These are phyloP conservation scores for Phytophthora crassamura DNA, from an alignment of 352 stramenopile species.

Conservation along the genomic window DNA sequence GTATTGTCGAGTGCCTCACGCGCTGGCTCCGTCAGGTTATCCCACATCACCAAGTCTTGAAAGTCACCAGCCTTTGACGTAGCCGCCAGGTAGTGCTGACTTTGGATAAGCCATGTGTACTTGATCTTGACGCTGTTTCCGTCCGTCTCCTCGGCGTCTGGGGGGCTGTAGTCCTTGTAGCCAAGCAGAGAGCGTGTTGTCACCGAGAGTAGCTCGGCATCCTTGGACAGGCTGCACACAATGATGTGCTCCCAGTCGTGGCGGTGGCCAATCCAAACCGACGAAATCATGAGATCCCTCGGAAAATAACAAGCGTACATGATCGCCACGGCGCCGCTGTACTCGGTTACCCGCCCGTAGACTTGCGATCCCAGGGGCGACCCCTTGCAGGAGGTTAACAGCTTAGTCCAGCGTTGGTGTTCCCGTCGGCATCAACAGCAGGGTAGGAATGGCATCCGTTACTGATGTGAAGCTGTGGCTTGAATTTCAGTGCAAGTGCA, in stretches of 20 bases:
- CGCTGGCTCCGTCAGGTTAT: conserved; percentile 13
- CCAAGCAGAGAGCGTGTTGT: background rate
- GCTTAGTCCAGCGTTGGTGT: conserved; percentile 2
- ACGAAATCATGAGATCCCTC: conserved; percentile 5
- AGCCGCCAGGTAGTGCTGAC: conserved; percentile 14
- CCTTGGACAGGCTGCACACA: conserved; percentile 22
- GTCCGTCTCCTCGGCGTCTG: background rate
- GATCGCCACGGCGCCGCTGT: conserved; percentile 1
- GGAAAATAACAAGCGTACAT: conserved; percentile 13
- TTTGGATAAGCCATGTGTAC: conserved; percentile 3
- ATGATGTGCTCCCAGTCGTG: conserved; percentile 49
- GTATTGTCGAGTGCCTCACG: background rate
- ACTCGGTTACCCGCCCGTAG: conserved; percentile 4
- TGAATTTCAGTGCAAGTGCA: conserved; percentile 10
- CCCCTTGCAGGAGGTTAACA: background rate
- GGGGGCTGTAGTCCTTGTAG: background rate
- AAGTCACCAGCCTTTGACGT: conserved; percentile 14
- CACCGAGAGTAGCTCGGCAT: background rate
- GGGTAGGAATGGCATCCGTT: background rate
- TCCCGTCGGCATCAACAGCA: conserved; percentile 13
- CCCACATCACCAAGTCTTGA: conserved; percentile 25
- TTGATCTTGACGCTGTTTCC: conserved; percentile 14
- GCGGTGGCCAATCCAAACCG: conserved; percentile 31
- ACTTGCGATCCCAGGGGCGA: conserved; percentile 1
- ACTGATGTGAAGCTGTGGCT: conserved; percentile 1